Evolutionary conservation across 176 grass and related monocot genomes (phyloP).

Genomic region (Eremochloa ophiuroides): DNA sequence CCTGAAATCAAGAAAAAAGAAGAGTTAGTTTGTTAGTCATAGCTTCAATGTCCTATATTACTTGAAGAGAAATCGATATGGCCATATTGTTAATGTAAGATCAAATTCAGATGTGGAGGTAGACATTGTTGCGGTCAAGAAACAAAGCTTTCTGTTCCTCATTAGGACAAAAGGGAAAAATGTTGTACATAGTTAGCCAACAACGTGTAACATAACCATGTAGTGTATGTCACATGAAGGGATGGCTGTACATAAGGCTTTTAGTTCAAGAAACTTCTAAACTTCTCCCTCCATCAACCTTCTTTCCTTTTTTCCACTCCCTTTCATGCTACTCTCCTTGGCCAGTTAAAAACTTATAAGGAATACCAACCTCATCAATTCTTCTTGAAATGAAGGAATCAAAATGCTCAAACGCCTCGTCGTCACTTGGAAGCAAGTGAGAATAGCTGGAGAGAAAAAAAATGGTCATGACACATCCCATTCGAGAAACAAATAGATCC

Average conservation of each 20-base stretch:
- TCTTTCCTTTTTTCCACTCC: neutral
- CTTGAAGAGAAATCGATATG: neutral
- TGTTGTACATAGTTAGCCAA: neutral
- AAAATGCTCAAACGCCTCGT: conserved; percentile 91
- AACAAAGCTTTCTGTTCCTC: neutral
- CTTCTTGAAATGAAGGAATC: conserved; percentile 72
- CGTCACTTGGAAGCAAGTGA: conserved; percentile 95
- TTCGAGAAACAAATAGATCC: conserved; percentile 13
- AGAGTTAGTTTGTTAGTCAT: neutral
- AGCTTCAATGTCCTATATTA: neutral
- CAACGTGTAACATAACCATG: neutral
- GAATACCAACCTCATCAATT: conserved; percentile 75
- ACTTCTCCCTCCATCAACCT: neutral
- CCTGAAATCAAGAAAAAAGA: conserved; percentile 36
- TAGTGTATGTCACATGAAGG: neutral
- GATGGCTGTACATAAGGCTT: neutral
- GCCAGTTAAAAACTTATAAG: neutral
- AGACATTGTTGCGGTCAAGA: conserved; percentile 1
- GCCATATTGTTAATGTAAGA: neutral
- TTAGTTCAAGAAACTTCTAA: neutral
- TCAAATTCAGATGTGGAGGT: neutral
- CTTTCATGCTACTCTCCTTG: neutral
- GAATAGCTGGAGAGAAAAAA: conserved; percentile 59
- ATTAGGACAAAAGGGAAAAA: neutral
- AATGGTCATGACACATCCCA: neutral